phyloP scores from a whole-genome alignment of 148 eudicot genomes.

The Simmondsia chinensis region DNA sequence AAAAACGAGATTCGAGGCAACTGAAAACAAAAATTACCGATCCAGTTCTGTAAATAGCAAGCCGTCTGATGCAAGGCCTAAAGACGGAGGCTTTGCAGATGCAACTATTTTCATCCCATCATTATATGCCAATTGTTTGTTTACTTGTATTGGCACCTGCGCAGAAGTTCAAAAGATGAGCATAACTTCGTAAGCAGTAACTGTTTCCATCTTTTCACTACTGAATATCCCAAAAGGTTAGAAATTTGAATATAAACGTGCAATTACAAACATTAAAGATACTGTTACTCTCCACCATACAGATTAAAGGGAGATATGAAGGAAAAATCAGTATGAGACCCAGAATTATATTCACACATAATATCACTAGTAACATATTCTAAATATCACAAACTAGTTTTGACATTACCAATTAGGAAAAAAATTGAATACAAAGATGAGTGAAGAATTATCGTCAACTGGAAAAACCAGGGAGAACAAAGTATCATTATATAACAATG shows the following conservation, averaged over 20 bases:
- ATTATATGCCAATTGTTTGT: constrained; percentile 70
- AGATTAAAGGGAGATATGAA: not conserved
- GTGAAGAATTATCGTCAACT: too few relatives aligned
- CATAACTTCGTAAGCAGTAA: not conserved
- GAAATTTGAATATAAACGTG: not conserved
- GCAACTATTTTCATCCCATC: constrained; percentile 91
- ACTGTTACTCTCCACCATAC: too few relatives aligned
- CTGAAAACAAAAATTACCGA: constrained; percentile 29
- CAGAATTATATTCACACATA: too few relatives aligned
- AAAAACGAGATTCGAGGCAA: not conserved
- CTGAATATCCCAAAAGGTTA: not conserved
- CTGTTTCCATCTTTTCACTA: not conserved
- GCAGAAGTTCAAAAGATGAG: constrained; percentile 2
- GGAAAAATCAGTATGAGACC: not conserved
- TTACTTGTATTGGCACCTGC: constrained; percentile 94
- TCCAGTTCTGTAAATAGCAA: constrained; percentile 55
- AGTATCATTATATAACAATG: too few relatives aligned
- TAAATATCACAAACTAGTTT: too few relatives aligned
- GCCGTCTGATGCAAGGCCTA: constrained; percentile 46
- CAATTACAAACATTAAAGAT: not conserved
- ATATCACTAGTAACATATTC: too few relatives aligned
- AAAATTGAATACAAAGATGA: too few relatives aligned
- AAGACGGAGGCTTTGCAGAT: constrained; percentile 29
- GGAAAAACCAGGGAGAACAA: too few relatives aligned
- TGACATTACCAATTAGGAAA: too few relatives aligned